Percentiles rank a stretch among this genome's conserved stretches.
Evolutionary conservation across 306 rosid genomes (phyloP).

Genomic region (Vicia faba): DNA sequence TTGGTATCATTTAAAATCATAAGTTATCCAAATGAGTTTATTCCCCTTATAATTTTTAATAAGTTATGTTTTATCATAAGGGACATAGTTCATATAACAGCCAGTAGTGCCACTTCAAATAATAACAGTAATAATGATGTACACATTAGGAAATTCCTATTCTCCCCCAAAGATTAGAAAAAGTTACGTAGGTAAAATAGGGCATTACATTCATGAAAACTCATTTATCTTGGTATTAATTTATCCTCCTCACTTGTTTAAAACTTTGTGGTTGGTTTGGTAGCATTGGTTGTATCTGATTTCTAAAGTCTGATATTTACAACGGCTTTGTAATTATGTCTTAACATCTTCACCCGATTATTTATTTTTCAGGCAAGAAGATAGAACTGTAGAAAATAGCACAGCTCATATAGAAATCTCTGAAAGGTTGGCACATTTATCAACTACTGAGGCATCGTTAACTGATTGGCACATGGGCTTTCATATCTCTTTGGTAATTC

Average conservation of each 20-base stretch:
- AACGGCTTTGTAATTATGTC: slow-evolving; percentile 24
- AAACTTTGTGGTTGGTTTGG: slow-evolving; percentile 27
- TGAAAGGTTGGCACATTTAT: slow-evolving; percentile 70
- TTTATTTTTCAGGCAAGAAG: slow-evolving; percentile 81
- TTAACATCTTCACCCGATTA: slow-evolving; percentile 18
- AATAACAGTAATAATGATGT: too few species aligned
- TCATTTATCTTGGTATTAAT: background rate
- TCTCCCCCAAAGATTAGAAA: slow-evolving; percentile 9
- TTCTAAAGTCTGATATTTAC: slow-evolving; percentile 25
- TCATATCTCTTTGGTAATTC: slow-evolving; percentile 76
- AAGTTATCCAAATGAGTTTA: background rate
- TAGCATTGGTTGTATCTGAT: slow-evolving; percentile 28
- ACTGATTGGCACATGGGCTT: slow-evolving; percentile 98
- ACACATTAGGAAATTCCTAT: slow-evolving; percentile 13
- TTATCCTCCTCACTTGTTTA: slow-evolving; percentile 24
- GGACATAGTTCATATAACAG: too few species aligned
- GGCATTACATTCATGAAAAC: slow-evolving; percentile 16
- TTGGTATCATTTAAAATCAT: background rate
- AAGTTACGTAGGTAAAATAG: background rate
- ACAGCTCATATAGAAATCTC: slow-evolving; percentile 63
- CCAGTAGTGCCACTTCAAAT: too few species aligned
- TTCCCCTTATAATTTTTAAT: background rate
- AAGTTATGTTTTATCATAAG: background rate
- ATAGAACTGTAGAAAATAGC: slow-evolving; percentile 62
- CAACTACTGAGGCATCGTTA: slow-evolving; percentile 70